Base-by-base conservation (phyloP, 2,329 filamentous ascomycete genomes). In the Fusarium sororula region DNA sequence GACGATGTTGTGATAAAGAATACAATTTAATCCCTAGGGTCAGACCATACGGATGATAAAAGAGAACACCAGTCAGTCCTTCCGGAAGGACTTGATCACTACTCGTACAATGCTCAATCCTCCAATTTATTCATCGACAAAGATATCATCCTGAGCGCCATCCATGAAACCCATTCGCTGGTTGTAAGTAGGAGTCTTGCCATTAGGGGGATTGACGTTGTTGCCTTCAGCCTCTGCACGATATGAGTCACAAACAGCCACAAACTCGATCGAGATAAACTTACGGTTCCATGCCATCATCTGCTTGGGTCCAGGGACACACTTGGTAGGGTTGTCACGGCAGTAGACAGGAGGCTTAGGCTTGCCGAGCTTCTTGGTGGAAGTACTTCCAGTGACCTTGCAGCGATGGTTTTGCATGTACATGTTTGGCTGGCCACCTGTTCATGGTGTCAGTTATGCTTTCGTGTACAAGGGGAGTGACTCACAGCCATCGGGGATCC, bases 361-460 rank as follows among this genome's bases (percentile, higher is more conserved):
- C 20, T 79, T 73, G 28, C 83, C 85, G n/a, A 87, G 77, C 10
- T 76, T 80, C 45, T 79, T 82, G 24, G 81, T 83, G 3, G 84
- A 84, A 11, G 80, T 83, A 20, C 83, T 83, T 28, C 81, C 81
- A 3, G 83, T 86, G 48, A 87, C 85, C 22, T 83, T 85, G 79
- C 86, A 88, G 50, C 84, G 84, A 75, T 84, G 85, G 54, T 84
- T 85, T 65, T 85, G 83, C 86, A 88, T 88, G 70, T 88, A 80
- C 77, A 79, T 79, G 61, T 79, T 79, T 26, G 77, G 63, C 28
- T 79, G 72, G 22, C 77, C 77, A 20, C 77, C 77, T 79, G 11
- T 18, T 7, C 9, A 5, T 10, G 13, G 6, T 10, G 24, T 66
- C 5, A 66, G 17, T 38, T 3, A 7, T 26, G 20, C 15, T 68